Percentiles rank a stretch among this genome's conserved stretches.
Evolutionary conservation across 768 basidiomycete species (phyloP).

Genomic region (Dendrothele bispora): DNA sequence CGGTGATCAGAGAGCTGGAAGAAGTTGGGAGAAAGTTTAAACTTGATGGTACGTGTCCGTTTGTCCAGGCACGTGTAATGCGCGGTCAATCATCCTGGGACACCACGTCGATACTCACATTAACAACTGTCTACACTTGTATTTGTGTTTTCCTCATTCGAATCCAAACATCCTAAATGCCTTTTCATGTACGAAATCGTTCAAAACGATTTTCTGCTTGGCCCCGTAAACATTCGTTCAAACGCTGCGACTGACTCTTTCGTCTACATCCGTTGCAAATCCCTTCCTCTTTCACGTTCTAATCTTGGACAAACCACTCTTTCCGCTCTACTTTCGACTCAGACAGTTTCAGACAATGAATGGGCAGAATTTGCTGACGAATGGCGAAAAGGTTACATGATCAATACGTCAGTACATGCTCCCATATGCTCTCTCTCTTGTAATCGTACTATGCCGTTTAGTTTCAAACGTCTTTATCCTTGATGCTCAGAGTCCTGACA

Average conservation of each 20-base stretch:
- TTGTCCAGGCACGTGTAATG: neutral
- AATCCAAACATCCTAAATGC: no score
- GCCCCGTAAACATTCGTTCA: no score
- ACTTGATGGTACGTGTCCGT: conserved; percentile 18
- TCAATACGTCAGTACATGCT: conserved; percentile 38
- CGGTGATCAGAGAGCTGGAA: conserved; percentile 30
- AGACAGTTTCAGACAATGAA: conserved; percentile 27
- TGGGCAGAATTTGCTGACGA: conserved; percentile 53
- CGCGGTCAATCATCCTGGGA: neutral
- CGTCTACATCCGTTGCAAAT: no score
- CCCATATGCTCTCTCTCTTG: no score
- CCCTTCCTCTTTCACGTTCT: no score
- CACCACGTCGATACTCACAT: neutral
- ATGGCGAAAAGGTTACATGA: conserved; percentile 56
- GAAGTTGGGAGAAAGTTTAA: conserved; percentile 27
- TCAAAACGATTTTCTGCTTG: no score
- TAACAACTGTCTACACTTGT: neutral
- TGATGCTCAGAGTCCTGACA: neutral
- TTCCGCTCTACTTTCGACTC: no score
- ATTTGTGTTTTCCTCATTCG: no score
- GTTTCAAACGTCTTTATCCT: neutral
- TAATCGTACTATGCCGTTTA: no score
- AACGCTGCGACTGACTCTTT: no score
- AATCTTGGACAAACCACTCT: no score
- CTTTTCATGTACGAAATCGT: no score